Percentiles rank a stretch among this genome's conserved stretches.
These are phyloP conservation scores for Hansenula sp. DNA, from an alignment of 1,139 yeast species.

Conservation along the genomic window DNA sequence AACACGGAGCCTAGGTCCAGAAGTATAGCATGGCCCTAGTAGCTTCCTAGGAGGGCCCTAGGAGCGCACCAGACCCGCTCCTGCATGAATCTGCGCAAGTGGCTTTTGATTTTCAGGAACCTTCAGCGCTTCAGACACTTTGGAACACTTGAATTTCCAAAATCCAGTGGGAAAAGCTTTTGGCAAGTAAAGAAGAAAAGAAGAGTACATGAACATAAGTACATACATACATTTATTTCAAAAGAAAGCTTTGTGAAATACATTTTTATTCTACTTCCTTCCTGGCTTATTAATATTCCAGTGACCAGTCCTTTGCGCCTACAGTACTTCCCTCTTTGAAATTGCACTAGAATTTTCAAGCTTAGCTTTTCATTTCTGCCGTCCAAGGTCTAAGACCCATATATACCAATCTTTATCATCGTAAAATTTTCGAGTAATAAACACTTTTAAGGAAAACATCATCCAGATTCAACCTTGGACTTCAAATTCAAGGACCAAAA, in stretches of 20 bases:
- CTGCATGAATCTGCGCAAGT: neutral
- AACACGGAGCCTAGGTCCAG: no score
- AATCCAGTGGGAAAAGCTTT: no score
- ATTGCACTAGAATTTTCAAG: neutral
- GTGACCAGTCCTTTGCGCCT: neutral
- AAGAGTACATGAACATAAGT: neutral
- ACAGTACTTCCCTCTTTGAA: neutral
- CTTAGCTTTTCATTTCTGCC: no score
- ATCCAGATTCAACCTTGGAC: neutral
- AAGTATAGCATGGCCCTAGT: no score
- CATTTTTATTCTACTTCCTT: no score
- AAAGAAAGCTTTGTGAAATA: no score
- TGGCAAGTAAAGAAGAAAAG: neutral
- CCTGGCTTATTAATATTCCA: no score
- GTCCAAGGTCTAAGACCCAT: neutral
- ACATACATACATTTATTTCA: neutral
- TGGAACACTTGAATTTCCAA: neutral
- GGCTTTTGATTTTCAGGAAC: neutral
- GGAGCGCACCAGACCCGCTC: neutral
- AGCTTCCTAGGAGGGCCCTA: no score
- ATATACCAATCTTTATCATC: neutral
- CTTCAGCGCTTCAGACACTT: neutral
- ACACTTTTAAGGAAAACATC: neutral
- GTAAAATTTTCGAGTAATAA: constrained; percentile 1
- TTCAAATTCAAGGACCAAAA: neutral